Conservation (phyloP, 2,329 filamentous ascomycete genomes). For the Pleoardoris graminearum region DNA sequence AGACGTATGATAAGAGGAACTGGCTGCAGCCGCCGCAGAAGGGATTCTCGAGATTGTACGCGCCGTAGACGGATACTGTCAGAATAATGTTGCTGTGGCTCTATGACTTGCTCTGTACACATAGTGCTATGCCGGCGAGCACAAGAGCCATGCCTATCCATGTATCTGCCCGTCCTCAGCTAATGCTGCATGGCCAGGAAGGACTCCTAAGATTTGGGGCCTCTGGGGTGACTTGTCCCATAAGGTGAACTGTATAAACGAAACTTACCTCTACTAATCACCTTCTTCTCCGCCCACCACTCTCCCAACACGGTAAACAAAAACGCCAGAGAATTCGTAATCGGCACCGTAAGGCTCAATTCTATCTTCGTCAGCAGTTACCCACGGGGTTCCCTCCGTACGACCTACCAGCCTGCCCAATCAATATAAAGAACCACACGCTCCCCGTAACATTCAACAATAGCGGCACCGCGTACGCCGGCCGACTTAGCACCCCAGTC, state of each 20-base stretch:
- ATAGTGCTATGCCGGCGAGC: constrained; percentile 77
- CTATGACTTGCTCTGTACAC: constrained; percentile 64
- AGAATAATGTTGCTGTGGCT: neutral
- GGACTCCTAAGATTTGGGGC: no score
- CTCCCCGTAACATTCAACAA: constrained; percentile 89
- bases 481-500: constrained; percentile 75
- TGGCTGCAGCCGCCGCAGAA: constrained; percentile 85
- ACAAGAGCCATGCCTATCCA: constrained; percentile 82
- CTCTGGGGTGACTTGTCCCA: no score
- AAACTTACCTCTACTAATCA: constrained; percentile 76
- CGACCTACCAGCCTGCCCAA: constrained; percentile 82
- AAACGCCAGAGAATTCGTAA: constrained; percentile 92
- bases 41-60: constrained; percentile 74
- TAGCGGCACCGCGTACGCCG: constrained; percentile 81
- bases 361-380: constrained; percentile 57
- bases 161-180: constrained; percentile 62
- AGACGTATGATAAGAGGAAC: constrained; percentile 81
- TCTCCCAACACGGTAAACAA: constrained; percentile 94
- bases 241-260: no score
- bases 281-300: constrained; percentile 92
- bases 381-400: neutral
- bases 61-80: constrained; percentile 2
- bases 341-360: constrained; percentile 88
- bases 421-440: constrained; percentile 94
- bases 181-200: neutral